phyloP scores from a whole-genome alignment of 129 eudicot genomes.

The Lactuca saligna region DNA sequence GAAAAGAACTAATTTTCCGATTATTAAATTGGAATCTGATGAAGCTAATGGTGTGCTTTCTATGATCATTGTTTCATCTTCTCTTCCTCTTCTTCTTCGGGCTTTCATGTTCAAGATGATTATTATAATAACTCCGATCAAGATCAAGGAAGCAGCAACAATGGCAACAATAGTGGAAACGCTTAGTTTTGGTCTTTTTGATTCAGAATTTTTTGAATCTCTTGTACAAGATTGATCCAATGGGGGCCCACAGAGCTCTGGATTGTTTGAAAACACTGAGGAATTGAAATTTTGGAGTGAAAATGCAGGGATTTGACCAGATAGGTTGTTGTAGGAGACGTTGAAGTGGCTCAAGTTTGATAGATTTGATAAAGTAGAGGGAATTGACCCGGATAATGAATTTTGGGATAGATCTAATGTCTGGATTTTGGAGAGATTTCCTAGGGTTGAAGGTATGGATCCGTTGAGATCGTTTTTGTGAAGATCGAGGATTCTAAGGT shows the following conservation, averaged over 20 bases:
- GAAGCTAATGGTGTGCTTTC: slow-evolving; percentile 85
- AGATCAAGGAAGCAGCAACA: slow-evolving; percentile 85
- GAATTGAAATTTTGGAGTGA: slow-evolving; percentile 51
- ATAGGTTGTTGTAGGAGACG: slow-evolving; percentile 67
- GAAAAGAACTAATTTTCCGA: slow-evolving; percentile 92
- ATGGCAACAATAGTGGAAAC: slow-evolving; percentile 83
- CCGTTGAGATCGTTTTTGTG: slow-evolving; percentile 72
- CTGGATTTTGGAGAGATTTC: slow-evolving; percentile 60
- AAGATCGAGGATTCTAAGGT: slow-evolving; percentile 77
- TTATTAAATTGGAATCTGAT: slow-evolving; percentile 63
- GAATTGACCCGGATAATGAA: slow-evolving; percentile 68
- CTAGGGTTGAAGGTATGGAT: slow-evolving; percentile 63
- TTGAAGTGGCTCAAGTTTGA: slow-evolving; percentile 60
- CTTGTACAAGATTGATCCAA: slow-evolving; percentile 48
- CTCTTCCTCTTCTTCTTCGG: slow-evolving; percentile 50
- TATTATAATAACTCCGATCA: slow-evolving; percentile 65
- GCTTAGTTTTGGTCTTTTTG: slow-evolving; percentile 54
- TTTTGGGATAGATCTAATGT: slow-evolving; percentile 74
- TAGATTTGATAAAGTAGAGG: slow-evolving; percentile 49
- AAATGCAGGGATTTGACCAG: slow-evolving; percentile 64
- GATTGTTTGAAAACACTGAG: slow-evolving; percentile 63
- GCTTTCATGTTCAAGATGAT: slow-evolving; percentile 74
- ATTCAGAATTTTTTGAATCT: slow-evolving; percentile 24
- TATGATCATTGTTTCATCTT: slow-evolving; percentile 48
- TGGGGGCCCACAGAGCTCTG: slow-evolving; percentile 77